Conservation (phyloP, 768 basidiomycete genomes). For the Rickenella mellea region DNA sequence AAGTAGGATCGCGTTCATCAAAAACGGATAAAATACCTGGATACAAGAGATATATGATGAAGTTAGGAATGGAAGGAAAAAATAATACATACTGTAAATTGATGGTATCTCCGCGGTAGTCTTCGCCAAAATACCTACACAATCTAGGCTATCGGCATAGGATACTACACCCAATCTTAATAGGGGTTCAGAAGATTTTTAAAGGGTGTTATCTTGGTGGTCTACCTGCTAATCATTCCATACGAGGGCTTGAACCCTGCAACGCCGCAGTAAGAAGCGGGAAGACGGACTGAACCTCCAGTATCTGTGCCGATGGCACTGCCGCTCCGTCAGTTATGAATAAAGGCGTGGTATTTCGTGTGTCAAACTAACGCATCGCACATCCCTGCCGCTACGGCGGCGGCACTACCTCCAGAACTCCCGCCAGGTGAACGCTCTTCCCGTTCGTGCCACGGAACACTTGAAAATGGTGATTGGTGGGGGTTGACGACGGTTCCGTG, state of each 20-base stretch:
- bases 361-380: conserved; percentile 47
- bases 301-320: conserved; percentile 94
- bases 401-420: conserved; percentile 92
- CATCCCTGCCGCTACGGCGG: conserved; percentile 79
- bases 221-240: conserved; percentile 77
- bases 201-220: not conserved
- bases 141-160: conserved; percentile 92
- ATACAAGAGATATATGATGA: conserved; percentile 20
- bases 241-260: conserved; percentile 94
- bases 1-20: conserved; percentile 71
- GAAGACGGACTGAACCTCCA: conserved; percentile 87
- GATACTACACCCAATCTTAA: conserved; percentile 82
- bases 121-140: conserved; percentile 73
- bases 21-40: conserved; percentile 6
- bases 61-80: not conserved
- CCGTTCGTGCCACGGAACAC: conserved; percentile 15
- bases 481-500: conserved; percentile 82
- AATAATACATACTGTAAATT: conserved; percentile 53
- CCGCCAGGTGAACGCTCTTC: conserved; percentile 73
- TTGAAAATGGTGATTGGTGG: conserved; percentile 21
- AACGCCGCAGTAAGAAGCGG: conserved; percentile 89
- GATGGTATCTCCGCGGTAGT: conserved; percentile 36
- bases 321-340: conserved; percentile 5
- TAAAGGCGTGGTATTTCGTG: not conserved
- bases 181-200: conserved; percentile 2